phyloP scores from a whole-genome alignment of 306 rosid genomes.

The Sicyos edulis region DNA sequence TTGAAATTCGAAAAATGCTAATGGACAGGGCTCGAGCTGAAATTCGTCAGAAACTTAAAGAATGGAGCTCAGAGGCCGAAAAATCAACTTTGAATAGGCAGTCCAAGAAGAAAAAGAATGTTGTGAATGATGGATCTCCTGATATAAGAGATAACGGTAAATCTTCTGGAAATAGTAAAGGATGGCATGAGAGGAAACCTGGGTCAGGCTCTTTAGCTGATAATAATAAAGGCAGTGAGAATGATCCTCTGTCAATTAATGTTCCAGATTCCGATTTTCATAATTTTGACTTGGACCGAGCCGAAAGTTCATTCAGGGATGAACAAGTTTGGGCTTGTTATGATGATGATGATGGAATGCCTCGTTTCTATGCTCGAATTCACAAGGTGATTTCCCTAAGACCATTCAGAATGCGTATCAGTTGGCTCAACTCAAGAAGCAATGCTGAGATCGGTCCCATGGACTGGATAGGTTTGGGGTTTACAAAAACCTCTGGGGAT shows the following conservation, averaged over 20 bases:
- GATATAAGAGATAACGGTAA: slow-evolving; percentile 23
- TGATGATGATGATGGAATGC: slow-evolving; percentile 95
- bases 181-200: slow-evolving; percentile 25
- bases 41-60: slow-evolving; percentile 55
- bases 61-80: slow-evolving; percentile 45
- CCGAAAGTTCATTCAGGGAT: slow-evolving; percentile 63
- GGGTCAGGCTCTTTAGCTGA: slow-evolving; percentile 27
- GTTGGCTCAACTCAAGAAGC: slow-evolving; percentile 96
- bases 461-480: slow-evolving; percentile 87
- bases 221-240: slow-evolving; percentile 29
- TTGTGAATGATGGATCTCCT: slow-evolving; percentile 31
- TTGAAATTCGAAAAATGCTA: slow-evolving; percentile 55
- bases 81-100: slow-evolving; percentile 35
- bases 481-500: slow-evolving; percentile 84
- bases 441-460: slow-evolving; percentile 78
- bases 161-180: slow-evolving; percentile 27
- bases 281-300: slow-evolving; percentile 84
- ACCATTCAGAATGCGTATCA: slow-evolving; percentile 82
- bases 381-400: slow-evolving; percentile 71
- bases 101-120: slow-evolving; percentile 49
- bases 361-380: slow-evolving; percentile 85
- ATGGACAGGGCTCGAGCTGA: slow-evolving; percentile 52
- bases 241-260: slow-evolving; percentile 42
- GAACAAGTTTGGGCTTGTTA: slow-evolving; percentile 99
- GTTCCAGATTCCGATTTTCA: slow-evolving; percentile 98